These are phyloP conservation scores for Annulohypoxylon moriforme DNA, from an alignment of 495 filamentous ascomycete genomes.

Conservation along the genomic window DNA sequence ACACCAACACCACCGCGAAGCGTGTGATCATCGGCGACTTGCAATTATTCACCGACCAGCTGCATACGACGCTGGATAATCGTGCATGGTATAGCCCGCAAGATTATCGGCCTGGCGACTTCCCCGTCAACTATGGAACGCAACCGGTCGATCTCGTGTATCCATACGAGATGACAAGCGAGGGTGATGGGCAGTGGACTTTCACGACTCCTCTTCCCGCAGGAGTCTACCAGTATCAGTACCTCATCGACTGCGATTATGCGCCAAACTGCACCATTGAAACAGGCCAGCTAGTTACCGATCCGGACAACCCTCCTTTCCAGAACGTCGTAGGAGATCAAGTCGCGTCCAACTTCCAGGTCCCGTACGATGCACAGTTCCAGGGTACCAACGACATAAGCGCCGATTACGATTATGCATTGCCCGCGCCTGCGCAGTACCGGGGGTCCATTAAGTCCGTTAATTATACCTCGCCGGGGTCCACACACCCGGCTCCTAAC, in stretches of 20 bases:
- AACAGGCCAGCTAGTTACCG: conserved; percentile 49
- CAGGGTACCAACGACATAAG: conserved; percentile 46
- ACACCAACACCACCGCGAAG: conserved; percentile 45
- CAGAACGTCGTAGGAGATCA: conserved; percentile 48
- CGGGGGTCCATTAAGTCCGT: conserved; percentile 46
- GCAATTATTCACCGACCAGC: conserved; percentile 47
- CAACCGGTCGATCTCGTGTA: conserved; percentile 35
- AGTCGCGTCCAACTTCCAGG: conserved; percentile 51
- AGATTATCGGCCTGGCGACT: conserved; percentile 49
- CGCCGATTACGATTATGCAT: conserved; percentile 51
- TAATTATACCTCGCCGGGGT: conserved; percentile 51
- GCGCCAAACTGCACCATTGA: conserved; percentile 50
- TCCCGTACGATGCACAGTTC: conserved; percentile 48
- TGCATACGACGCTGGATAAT: conserved; percentile 43
- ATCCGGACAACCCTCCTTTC: conserved; percentile 49
- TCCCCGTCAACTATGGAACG: conserved; percentile 42
- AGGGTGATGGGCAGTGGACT: conserved; percentile 46
- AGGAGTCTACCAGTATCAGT: conserved; percentile 49
- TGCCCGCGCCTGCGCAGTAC: conserved; percentile 35
- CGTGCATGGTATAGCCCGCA: conserved; percentile 45
- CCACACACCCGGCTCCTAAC: conserved; percentile 47
- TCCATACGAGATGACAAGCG: conserved; percentile 48
- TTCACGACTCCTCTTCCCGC: conserved; percentile 48
- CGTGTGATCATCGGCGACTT: conserved; percentile 50
- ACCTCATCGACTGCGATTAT: conserved; percentile 49